Evolutionary conservation across 1,139 yeast genomes (phyloP).

Genomic region (Debaryomyces singareniensis): DNA sequence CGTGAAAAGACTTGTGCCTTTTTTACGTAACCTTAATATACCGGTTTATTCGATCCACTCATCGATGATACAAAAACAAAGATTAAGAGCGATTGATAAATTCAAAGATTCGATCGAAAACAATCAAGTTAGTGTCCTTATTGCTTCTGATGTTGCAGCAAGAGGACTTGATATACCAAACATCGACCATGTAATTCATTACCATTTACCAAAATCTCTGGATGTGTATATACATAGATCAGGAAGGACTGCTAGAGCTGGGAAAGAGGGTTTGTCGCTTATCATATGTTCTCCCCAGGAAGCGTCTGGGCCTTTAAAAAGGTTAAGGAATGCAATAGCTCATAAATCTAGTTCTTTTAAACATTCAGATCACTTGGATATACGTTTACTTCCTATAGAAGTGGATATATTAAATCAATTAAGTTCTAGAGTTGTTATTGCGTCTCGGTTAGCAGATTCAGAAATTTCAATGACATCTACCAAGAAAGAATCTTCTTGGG

Average conservation of each 20-base stretch:
- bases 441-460: conserved; percentile 71
- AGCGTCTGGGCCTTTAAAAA: conserved; percentile 78
- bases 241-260: conserved; percentile 98
- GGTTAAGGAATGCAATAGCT: conserved; percentile 61
- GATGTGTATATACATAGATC: conserved; percentile 94
- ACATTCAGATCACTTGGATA: conserved; percentile 47
- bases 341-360: background rate
- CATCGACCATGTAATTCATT: conserved; percentile 92
- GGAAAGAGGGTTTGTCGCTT: conserved; percentile 87
- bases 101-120: conserved; percentile 51
- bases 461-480: conserved; percentile 53
- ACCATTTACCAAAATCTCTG: conserved; percentile 91
- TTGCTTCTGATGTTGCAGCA: conserved; percentile 98
- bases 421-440: conserved; percentile 60
- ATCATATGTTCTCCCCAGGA: conserved; percentile 93
- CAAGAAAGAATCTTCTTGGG: conserved; percentile 74
- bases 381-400: conserved; percentile 73
- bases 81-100: conserved; percentile 77
- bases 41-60: conserved; percentile 85
- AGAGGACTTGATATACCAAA: conserved; percentile 92
- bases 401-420: conserved; percentile 65
- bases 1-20: conserved; percentile 78
- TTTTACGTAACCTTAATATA: conserved; percentile 61
- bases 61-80: conserved; percentile 90
- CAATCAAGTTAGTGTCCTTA: conserved; percentile 59